Evolutionary conservation across 768 basidiomycete genomes (phyloP), one percentile per base, ranked within the genome.

Genomic region (Postia placenta): DNA sequence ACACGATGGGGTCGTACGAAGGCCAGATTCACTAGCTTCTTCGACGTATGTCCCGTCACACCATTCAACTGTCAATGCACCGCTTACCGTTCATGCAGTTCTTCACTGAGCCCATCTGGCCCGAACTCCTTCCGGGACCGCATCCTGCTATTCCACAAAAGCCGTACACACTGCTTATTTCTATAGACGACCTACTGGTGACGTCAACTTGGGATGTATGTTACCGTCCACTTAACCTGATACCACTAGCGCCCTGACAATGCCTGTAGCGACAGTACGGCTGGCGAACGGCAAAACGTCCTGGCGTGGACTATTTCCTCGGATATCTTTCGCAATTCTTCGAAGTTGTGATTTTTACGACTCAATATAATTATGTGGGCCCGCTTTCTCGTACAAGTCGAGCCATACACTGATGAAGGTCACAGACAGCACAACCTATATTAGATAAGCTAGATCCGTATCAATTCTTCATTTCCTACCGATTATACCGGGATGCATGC

Each of bases 281-380:
- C 45, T 99, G 96, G 95, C 76, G 92, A 56, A 97, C 95, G 2
- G 95, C 94, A 4, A 99, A 98, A 69, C 83, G 96, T 27, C 95
- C 96, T 1, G 96, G 96, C 3, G 89, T 93, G 14, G 96, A 99
- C 63, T 98, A 99, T 69, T 99, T 99, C 79, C 75, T 99, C 27
- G 94, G 81, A 23, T 99, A 99, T 65, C 80, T 99, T 42, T 91
- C 92, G 0, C 95, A 97, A 62, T 99, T 98, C 72, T 99, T 92
- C 64, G 96, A 99, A 72, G 81, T 98, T 49, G 95, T 98, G 27
- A 74, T 99, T 47, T 99, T 98, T 71, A 98, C 94, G 9, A 78
- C 83, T 15, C 92, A 95, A 69, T 79, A 88, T 48, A 74, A 79
- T 60, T 97, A 95, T 66, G 94, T 95, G 89, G 77, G 30, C n/a